Conservation (phyloP, 2,329 filamentous ascomycete genomes). For the Exophiala xenobiotica region DNA sequence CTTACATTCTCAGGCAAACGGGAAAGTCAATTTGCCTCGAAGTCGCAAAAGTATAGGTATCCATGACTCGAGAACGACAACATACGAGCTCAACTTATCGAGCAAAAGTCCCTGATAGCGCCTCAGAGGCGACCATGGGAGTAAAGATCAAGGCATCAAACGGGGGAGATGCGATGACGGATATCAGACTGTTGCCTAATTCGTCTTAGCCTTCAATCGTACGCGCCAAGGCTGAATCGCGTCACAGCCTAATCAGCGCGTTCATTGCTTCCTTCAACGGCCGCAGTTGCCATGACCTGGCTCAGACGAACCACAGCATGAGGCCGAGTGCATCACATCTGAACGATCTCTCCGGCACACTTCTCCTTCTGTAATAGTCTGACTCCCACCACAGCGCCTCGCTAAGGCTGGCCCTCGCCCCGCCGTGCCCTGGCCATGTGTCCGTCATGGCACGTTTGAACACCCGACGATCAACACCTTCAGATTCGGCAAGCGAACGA, state of each 20-base stretch:
- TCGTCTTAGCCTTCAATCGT: background rate
- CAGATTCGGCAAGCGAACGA: slow-evolving; percentile 47
- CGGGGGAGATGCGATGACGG: background rate
- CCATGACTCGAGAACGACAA: slow-evolving; percentile 59
- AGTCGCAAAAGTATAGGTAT: slow-evolving; percentile 92
- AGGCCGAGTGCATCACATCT: background rate
- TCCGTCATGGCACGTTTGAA: slow-evolving; percentile 27
- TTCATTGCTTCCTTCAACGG: background rate
- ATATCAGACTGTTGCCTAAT: background rate
- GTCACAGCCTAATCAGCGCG: background rate
- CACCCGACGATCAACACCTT: slow-evolving; percentile 11
- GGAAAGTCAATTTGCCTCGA: slow-evolving; percentile 80
- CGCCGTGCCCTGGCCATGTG: slow-evolving; percentile 4
- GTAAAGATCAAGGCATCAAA: background rate
- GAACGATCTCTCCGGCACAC: background rate
- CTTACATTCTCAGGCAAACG: slow-evolving; percentile 63
- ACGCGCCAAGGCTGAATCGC: slow-evolving; percentile 1
- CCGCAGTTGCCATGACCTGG: background rate
- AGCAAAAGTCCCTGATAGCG: background rate
- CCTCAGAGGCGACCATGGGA: background rate
- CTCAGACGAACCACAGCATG: background rate
- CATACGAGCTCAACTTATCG: background rate
- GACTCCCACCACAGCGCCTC: background rate
- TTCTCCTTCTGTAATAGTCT: background rate
- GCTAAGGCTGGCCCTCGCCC: background rate